Evolutionary conservation across 2,329 filamentous ascomycete species (phyloP).

Genomic region (Arthroderma uncinatum): DNA sequence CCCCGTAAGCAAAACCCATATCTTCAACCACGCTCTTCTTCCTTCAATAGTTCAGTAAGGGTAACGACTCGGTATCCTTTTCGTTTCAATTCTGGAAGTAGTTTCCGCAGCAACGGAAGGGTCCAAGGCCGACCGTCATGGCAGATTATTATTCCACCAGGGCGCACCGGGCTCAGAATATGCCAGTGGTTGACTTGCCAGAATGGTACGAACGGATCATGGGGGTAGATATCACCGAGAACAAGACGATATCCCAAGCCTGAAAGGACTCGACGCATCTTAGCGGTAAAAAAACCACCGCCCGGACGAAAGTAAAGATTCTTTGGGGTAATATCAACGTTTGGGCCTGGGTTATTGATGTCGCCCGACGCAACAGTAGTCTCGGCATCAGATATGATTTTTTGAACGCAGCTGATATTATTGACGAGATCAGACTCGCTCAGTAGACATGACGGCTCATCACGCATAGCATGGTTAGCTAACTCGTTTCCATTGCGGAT

Average conservation of each 20-base stretch:
- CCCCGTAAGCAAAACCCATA: too few relatives aligned
- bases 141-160: constrained; percentile 71
- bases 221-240: constrained; percentile 77
- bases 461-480: constrained; percentile 80
- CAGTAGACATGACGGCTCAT: constrained; percentile 61
- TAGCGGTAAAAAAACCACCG: constrained; percentile 65
- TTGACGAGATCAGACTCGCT: constrained; percentile 46
- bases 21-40: not conserved
- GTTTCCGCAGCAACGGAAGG: constrained; percentile 59
- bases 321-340: constrained; percentile 30
- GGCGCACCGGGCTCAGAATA: constrained; percentile 65
- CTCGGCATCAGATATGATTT: constrained; percentile 38
- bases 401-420: constrained; percentile 57
- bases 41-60: constrained; percentile 48
- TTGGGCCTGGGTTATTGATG: constrained; percentile 28
- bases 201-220: constrained; percentile 73
- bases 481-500: constrained; percentile 58
- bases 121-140: constrained; percentile 82
- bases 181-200: constrained; percentile 62
- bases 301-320: constrained; percentile 64
- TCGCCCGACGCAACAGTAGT: constrained; percentile 25
- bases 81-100: constrained; percentile 59
- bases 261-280: constrained; percentile 53
- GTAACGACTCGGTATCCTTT: constrained; percentile 63
- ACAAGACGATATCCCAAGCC: constrained; percentile 59